phyloP scores from a whole-genome alignment of 192 early-diverging fungal genomes.

The Coemansia sp. region DNA sequence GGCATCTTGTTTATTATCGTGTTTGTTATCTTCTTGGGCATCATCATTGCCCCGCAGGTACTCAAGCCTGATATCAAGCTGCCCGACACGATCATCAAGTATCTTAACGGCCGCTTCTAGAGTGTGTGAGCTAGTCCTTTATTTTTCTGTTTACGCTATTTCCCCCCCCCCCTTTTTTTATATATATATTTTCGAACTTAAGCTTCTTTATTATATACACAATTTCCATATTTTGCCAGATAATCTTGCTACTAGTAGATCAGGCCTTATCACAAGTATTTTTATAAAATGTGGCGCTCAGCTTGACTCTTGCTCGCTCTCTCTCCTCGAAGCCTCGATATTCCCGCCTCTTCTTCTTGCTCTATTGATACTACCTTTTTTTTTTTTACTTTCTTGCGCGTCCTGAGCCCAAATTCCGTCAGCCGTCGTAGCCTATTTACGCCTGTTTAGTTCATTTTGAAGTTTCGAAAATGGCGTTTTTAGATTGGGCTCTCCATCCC shows the following conservation, averaged over 20 bases:
- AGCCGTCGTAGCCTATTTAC: not conserved
- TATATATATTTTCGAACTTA: not conserved
- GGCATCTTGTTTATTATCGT: conserved; percentile 70
- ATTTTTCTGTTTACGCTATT: not conserved
- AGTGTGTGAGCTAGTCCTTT: not conserved
- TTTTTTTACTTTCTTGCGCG: not conserved
- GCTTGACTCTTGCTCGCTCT: not conserved
- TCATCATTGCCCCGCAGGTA: conserved; percentile 68
- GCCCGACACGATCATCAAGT: conserved; percentile 41
- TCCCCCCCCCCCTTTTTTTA: not conserved
- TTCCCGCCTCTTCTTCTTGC: not conserved
- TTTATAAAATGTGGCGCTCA: not conserved
- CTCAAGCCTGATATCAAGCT: conserved; percentile 45
- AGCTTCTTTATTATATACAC: not conserved
- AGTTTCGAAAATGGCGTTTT: conserved; percentile 51
- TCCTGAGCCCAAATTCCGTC: not conserved
- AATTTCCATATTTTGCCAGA: not conserved
- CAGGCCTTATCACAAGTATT: not conserved
- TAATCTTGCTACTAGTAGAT: not conserved
- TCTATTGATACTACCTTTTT: not conserved
- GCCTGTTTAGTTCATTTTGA: conserved; percentile 1
- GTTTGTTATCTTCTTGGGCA: conserved; percentile 65
- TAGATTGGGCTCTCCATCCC: conserved; percentile 79
- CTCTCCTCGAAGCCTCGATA: not conserved
- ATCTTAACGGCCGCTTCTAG: conserved; percentile 57